Evolutionary conservation across 768 basidiomycete species (phyloP).

Genomic region (Rhizopogon sp.): DNA sequence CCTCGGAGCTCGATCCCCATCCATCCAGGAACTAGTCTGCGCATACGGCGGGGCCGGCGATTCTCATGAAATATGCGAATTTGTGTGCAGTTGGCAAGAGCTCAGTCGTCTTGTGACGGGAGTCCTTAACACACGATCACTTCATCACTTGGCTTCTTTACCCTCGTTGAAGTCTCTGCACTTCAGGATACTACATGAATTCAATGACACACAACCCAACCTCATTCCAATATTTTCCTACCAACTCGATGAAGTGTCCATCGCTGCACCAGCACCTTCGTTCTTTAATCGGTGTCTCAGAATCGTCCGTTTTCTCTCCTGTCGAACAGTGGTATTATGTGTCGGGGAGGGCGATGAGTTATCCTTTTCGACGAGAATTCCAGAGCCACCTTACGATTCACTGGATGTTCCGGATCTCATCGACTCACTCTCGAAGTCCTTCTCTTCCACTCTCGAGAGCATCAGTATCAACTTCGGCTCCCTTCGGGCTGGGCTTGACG

Average conservation of each 20-base stretch:
- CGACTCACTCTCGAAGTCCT: no score
- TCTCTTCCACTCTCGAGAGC: no score
- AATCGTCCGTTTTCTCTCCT: not conserved
- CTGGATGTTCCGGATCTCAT: not conserved
- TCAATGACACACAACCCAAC: not conserved
- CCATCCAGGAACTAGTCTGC: not conserved
- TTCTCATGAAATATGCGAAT: not conserved
- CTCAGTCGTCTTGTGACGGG: not conserved
- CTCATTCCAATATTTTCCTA: not conserved
- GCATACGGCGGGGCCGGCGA: not conserved
- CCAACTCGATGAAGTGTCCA: not conserved
- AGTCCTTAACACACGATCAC: not conserved
- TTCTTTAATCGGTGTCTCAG: not conserved
- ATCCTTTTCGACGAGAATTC: no score
- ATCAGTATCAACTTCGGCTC: no score
- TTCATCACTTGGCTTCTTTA: not conserved
- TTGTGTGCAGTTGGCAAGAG: not conserved
- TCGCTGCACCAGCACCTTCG: not conserved
- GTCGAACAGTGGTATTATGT: not conserved
- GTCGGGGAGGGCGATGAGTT: not conserved
- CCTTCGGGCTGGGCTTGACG: no score
- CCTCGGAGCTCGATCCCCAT: not conserved
- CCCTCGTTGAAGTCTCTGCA: not conserved
- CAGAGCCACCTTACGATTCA: not conserved
- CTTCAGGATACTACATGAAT: not conserved